Conservation (phyloP, 164 flowering plant genomes). For the Magnolia officinalis region DNA sequence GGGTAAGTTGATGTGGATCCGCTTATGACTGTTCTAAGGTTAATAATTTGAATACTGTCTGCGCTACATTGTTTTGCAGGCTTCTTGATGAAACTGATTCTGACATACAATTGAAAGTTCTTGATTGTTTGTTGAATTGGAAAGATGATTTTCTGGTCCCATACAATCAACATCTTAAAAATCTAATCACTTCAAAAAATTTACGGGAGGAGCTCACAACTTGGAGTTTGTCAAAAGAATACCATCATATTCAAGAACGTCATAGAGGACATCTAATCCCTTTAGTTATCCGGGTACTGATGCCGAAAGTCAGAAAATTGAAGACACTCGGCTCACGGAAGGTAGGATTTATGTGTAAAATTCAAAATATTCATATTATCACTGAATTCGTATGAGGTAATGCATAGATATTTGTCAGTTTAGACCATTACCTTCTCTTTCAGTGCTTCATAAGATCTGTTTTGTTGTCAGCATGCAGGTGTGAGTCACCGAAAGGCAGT, state of each 20-base stretch:
- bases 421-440: not conserved
- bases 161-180: conserved; percentile 67
- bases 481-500: conserved; percentile 70
- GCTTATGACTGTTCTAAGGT: conserved; percentile 1
- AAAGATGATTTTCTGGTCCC: conserved; percentile 65
- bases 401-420: not conserved
- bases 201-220: conserved; percentile 79
- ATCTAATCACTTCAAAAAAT: conserved; percentile 53
- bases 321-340: conserved; percentile 66
- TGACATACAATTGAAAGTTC: conserved; percentile 73
- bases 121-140: conserved; percentile 80
- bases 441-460: not conserved
- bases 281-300: conserved; percentile 50
- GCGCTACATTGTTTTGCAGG: conserved; percentile 34
- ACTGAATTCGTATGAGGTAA: not conserved
- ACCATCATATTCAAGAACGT: conserved; percentile 47
- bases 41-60: conserved; percentile 7
- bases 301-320: conserved; percentile 82
- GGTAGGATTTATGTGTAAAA: conserved; percentile 34
- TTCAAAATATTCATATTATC: not conserved
- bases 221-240: conserved; percentile 80
- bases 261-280: conserved; percentile 71
- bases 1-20: conserved; percentile 4
- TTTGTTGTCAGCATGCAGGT: conserved; percentile 59
- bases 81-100: conserved; percentile 85